phyloP scores from a whole-genome alignment of 306 rosid genomes.

The Corylus americana region DNA sequence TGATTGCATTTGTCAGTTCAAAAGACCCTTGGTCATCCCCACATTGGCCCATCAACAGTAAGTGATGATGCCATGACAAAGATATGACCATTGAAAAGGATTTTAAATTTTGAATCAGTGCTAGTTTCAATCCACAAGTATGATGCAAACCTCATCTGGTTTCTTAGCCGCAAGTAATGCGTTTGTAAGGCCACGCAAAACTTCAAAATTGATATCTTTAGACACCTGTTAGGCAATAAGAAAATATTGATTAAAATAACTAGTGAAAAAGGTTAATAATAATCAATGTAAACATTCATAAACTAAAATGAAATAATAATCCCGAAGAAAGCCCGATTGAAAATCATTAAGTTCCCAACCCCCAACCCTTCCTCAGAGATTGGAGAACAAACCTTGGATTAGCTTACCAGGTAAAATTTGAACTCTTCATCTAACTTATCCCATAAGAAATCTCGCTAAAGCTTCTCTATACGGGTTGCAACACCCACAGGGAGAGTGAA shows the following conservation, averaged over 20 bases:
- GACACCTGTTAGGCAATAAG: conserved; percentile 58
- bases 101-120: background rate
- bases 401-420: too few relatives aligned
- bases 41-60: background rate
- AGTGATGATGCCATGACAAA: too few relatives aligned
- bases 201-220: conserved; percentile 69
- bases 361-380: too few relatives aligned
- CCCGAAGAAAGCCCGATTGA: too few relatives aligned
- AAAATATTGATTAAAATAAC: conserved; percentile 14
- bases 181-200: conserved; percentile 79
- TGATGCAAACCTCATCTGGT: conserved; percentile 78
- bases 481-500: too few relatives aligned
- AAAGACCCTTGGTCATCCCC: background rate
- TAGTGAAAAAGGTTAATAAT: background rate
- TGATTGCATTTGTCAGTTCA: background rate
- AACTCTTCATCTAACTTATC: too few relatives aligned
- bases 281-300: background rate
- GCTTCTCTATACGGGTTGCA: too few relatives aligned
- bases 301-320: background rate
- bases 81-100: background rate
- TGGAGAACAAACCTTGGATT: too few relatives aligned
- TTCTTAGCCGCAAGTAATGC: conserved; percentile 84
- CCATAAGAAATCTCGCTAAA: too few relatives aligned
- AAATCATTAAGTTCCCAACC: too few relatives aligned
- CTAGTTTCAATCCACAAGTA: conserved; percentile 15